Evolutionary conservation across 257 asterid species (phyloP).

Genomic region (Cinchona pubescens): DNA sequence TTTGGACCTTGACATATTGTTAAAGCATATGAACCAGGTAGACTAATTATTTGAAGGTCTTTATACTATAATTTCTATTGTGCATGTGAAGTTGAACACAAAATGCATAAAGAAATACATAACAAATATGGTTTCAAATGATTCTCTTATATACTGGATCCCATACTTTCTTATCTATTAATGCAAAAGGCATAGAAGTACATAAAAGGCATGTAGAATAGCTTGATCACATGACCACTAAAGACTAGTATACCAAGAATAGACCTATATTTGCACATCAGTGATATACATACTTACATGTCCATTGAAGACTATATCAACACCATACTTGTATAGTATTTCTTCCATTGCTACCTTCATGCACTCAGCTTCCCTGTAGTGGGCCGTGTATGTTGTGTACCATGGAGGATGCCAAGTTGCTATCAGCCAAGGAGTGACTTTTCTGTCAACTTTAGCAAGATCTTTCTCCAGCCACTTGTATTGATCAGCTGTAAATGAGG

Average conservation of each 20-base stretch:
- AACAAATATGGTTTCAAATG: too few relatives aligned
- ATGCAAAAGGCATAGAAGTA: not conserved
- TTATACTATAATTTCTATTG: not conserved
- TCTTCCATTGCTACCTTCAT: conserved; percentile 90
- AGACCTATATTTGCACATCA: not conserved
- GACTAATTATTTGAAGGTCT: not conserved
- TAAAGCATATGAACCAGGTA: not conserved
- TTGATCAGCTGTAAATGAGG: conserved; percentile 55
- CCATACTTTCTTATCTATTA: not conserved
- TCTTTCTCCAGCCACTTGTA: conserved; percentile 81
- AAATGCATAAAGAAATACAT: not conserved
- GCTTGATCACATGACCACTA: not conserved
- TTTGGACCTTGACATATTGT: not conserved
- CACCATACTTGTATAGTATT: conserved; percentile 59
- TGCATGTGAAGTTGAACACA: not conserved
- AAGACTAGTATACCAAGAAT: not conserved
- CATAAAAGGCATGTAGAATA: not conserved
- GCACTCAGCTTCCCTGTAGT: conserved; percentile 92
- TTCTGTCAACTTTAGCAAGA: conserved; percentile 58
- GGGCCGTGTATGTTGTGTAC: conserved; percentile 84
- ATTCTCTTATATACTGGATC: too few relatives aligned
- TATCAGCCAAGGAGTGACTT: conserved; percentile 82
- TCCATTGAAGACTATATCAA: conserved; percentile 83
- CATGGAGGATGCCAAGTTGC: conserved; percentile 96
- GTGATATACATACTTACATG: conserved; percentile 53